phyloP scores from a whole-genome alignment of 2,329 filamentous ascomycete genomes.

The Celoporthe dispersa region DNA sequence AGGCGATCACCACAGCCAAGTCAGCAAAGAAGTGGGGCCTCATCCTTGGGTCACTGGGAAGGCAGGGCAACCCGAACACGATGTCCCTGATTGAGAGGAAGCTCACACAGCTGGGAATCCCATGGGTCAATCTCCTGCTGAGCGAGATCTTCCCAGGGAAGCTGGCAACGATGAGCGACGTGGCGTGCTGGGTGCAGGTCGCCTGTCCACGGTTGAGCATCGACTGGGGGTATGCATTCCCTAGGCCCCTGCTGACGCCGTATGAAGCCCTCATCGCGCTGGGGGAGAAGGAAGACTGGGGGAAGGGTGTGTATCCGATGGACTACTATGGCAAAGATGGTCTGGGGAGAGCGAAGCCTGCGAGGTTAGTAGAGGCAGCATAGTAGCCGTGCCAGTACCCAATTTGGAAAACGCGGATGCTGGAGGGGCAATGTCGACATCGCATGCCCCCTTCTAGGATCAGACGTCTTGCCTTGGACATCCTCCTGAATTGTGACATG shows the following conservation, averaged over 20 bases:
- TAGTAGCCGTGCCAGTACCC: background rate
- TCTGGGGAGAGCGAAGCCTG: constrained; percentile 74
- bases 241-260: constrained; percentile 83
- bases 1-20: constrained; percentile 77
- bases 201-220: constrained; percentile 97
- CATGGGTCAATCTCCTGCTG: constrained; percentile 82
- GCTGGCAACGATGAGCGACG: constrained; percentile 87
- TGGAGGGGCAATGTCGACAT: background rate
- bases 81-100: constrained; percentile 83
- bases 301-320: constrained; percentile 85
- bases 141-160: constrained; percentile 98
- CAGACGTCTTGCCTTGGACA: background rate
- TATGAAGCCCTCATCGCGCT: constrained; percentile 95
- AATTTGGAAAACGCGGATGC: background rate
- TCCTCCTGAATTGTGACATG: background rate
- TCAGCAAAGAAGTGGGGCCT: constrained; percentile 89
- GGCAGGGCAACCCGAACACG: constrained; percentile 95
- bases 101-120: constrained; percentile 72
- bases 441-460: background rate
- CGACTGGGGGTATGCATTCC: constrained; percentile 98
- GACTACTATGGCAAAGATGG: constrained; percentile 96
- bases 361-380: constrained; percentile 21
- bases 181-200: constrained; percentile 98
- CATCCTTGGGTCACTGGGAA: constrained; percentile 87
- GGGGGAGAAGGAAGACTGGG: constrained; percentile 78